phyloP scores from a whole-genome alignment of 2,329 filamentous ascomycete genomes.

The Ophiosphaerella herpotricha region DNA sequence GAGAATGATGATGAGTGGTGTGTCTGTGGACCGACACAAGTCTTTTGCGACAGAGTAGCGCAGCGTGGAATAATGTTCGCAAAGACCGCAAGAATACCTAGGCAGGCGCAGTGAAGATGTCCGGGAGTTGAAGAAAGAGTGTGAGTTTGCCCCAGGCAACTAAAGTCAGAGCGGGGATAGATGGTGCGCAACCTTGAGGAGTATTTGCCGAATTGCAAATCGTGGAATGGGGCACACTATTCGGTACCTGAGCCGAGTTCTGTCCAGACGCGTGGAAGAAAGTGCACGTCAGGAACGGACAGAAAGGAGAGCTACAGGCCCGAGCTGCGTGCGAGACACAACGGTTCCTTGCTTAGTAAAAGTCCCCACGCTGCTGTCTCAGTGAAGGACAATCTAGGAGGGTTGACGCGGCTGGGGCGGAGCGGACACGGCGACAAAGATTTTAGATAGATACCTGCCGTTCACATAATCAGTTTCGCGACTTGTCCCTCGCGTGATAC shows the following conservation, averaged over 20 bases:
- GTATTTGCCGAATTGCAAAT: slow-evolving; percentile 1
- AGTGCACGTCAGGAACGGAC: slow-evolving; percentile 21
- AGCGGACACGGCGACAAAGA: slow-evolving; percentile 24
- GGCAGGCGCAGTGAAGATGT: background rate
- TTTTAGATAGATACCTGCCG: slow-evolving; percentile 24
- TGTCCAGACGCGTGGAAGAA: slow-evolving; percentile 8
- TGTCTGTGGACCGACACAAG: slow-evolving; percentile 43
- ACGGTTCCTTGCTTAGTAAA: slow-evolving; percentile 34
- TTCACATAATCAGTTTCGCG: slow-evolving; percentile 27
- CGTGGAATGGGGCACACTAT: background rate
- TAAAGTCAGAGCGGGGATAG: slow-evolving; percentile 21
- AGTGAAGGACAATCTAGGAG: slow-evolving; percentile 20
- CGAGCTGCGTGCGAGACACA: slow-evolving; percentile 23
- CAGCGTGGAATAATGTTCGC: background rate
- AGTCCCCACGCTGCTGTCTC: slow-evolving; percentile 19
- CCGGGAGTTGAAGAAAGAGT: background rate
- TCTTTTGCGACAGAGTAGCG: background rate
- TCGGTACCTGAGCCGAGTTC: slow-evolving; percentile 16
- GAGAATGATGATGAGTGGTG: slow-evolving; percentile 34
- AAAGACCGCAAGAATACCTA: no score
- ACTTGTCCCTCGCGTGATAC: slow-evolving; percentile 32
- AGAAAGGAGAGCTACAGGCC: slow-evolving; percentile 18
- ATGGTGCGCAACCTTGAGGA: slow-evolving; percentile 10
- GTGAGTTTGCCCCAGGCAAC: background rate
- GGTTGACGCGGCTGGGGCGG: slow-evolving; percentile 5